Evolutionary conservation across 345 rosid species (phyloP).

Genomic region (Gynandropsis gynandra): DNA sequence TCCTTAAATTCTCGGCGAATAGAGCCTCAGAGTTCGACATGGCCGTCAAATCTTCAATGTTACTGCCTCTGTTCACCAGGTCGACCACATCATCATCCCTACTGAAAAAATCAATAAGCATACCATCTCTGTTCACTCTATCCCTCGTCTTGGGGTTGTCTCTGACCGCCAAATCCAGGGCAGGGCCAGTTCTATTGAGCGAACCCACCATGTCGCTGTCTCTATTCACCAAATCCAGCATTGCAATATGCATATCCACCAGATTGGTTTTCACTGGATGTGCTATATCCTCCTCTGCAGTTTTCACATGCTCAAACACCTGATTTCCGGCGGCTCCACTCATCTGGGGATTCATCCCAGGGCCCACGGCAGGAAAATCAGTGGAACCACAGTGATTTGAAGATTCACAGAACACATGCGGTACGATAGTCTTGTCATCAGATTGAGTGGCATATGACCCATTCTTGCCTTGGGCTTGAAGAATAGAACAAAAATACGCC

Average conservation of each 20-base stretch:
- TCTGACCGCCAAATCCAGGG: conserved; percentile 1
- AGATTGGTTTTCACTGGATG: conserved; percentile 2
- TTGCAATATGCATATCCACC: conserved; percentile 10
- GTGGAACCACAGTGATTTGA: conserved; percentile 3
- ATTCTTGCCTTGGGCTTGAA: conserved; percentile 31
- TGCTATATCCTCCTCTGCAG: conserved; percentile 6
- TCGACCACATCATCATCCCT: too few species aligned
- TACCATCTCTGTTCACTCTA: too few species aligned
- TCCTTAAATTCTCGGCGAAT: conserved; percentile 36
- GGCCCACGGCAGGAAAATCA: not conserved
- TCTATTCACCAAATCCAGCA: conserved; percentile 3
- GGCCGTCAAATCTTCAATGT: conserved; percentile 23
- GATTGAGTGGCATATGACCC: conserved; percentile 17
- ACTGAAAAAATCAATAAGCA: too few species aligned
- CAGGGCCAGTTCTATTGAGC: too few species aligned
- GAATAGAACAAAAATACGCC: conserved; percentile 35
- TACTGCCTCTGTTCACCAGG: conserved; percentile 6
- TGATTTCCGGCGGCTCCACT: not conserved
- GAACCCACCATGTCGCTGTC: too few species aligned
- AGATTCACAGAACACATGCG: conserved; percentile 2
- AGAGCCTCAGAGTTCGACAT: conserved; percentile 30
- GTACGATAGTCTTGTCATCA: conserved; percentile 19
- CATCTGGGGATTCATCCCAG: not conserved
- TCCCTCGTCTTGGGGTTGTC: not conserved
- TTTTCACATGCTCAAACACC: conserved; percentile 12